Percentiles rank a stretch among this genome's conserved stretches.
phyloP scores from a whole-genome alignment of 176 grass and related monocot genomes.

The Juncus inflexus region DNA sequence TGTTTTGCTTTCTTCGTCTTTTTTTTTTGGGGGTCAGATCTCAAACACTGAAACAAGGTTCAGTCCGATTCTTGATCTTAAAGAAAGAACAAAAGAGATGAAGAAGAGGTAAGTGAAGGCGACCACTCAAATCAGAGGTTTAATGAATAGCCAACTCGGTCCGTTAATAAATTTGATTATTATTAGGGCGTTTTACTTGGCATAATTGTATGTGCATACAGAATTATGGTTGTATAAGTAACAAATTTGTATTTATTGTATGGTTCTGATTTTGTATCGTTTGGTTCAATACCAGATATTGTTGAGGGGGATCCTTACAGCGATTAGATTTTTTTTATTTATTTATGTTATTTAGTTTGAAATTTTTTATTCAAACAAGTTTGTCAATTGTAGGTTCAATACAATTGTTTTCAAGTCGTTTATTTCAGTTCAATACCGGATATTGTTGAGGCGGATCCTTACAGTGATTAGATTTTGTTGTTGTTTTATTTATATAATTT shows the following conservation, averaged over 20 bases:
- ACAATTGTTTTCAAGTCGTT: background rate
- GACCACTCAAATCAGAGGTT: no score
- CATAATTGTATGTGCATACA: no score
- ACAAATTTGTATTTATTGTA: conserved; percentile 5
- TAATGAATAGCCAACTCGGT: no score
- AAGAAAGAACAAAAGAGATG: no score
- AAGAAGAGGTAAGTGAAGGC: no score
- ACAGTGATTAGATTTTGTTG: conserved; percentile 36
- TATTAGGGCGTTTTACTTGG: no score
- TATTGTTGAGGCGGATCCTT: conserved; percentile 53
- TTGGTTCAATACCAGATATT: conserved; percentile 51
- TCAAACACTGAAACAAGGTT: no score
- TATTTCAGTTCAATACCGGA: conserved; percentile 39
- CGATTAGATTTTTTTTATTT: conserved; percentile 25
- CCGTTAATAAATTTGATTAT: no score
- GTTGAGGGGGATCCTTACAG: conserved; percentile 52
- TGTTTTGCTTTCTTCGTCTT: no score
- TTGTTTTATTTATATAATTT: background rate
- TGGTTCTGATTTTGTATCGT: conserved; percentile 53
- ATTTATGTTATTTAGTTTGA: background rate
- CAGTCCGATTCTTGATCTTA: no score
- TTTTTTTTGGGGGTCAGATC: no score
- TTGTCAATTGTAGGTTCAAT: background rate
- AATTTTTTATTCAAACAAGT: background rate
- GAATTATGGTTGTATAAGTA: no score